phyloP scores from a whole-genome alignment of 129 eudicot species.

The Helianthus tuberosus region DNA sequence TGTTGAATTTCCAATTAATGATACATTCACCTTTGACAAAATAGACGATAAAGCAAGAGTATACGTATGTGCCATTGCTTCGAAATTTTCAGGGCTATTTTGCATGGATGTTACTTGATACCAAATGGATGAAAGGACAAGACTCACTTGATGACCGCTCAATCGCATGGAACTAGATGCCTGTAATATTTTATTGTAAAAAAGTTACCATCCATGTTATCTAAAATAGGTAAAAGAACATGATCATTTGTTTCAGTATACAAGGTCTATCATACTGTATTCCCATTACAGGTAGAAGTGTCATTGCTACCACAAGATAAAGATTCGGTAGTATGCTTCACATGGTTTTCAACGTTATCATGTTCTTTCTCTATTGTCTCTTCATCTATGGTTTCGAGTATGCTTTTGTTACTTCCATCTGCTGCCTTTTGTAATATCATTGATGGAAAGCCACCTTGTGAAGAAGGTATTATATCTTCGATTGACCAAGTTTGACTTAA shows the following conservation, averaged over 20 bases:
- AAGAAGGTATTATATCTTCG: slow-evolving; percentile 13
- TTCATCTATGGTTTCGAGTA: slow-evolving; percentile 21
- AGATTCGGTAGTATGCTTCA: not conserved
- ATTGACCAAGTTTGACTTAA: slow-evolving; percentile 36
- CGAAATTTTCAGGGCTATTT: slow-evolving; percentile 63
- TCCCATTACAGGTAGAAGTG: slow-evolving; percentile 44
- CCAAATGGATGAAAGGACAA: slow-evolving; percentile 84
- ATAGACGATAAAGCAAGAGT: slow-evolving; percentile 59
- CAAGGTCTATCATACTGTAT: slow-evolving; percentile 41
- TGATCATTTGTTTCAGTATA: slow-evolving; percentile 7
- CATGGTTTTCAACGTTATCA: slow-evolving; percentile 20
- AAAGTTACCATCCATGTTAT: not conserved
- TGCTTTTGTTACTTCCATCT: slow-evolving; percentile 28
- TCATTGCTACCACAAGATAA: slow-evolving; percentile 46
- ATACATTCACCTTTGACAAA: slow-evolving; percentile 52
- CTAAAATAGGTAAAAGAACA: not conserved
- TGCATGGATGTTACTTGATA: slow-evolving; percentile 65
- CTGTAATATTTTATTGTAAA: slow-evolving; percentile 30
- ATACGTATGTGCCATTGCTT: slow-evolving; percentile 82
- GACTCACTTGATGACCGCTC: slow-evolving; percentile 82
- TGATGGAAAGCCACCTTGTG: slow-evolving; percentile 26
- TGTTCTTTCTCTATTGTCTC: slow-evolving; percentile 29
- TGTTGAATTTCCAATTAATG: no score
- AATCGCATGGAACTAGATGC: slow-evolving; percentile 52
- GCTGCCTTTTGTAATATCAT: slow-evolving; percentile 17